Evolutionary conservation across 2,329 filamentous ascomycete genomes (phyloP), one percentile per base, ranked within the genome.

Genomic region (Talaromyces sp.): DNA sequence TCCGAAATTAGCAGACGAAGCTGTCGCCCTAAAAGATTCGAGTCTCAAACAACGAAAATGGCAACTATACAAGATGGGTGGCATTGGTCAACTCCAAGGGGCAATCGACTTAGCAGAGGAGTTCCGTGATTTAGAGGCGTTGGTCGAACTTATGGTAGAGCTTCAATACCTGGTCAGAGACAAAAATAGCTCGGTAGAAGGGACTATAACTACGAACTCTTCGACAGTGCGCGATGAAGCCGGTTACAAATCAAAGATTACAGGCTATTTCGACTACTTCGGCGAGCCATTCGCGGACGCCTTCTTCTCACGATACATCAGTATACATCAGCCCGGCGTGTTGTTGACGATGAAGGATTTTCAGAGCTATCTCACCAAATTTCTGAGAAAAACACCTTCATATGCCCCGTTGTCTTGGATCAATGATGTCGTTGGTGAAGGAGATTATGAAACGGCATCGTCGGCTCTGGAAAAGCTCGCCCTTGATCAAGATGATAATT

Each of bases 351-450:
- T 69, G 89, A 89, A 60, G 79, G 86, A 85, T 57, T 88, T 92
- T 66, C 85, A 85, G 63, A 76, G 83, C 53, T 87, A 85, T 66
- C 82, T 96, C 57, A 96, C 91, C 0, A 80, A 81, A 53, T 99
- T 91, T 66, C 79, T 99, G 50, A 84, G 89, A 41, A 86, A 84
- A 57, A 84, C 86, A 62, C 82, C 85, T 0, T 81, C 86, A 61
- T 84, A 91, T 61, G 86, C 87, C 28, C 90, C 90, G 66, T 80
- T 99, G 45, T 86, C 87, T 51, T 99, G 94, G 94, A 96, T 99
- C 75, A 95, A 99, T 70, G 92, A 97, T 69, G 82, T 97, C 7
- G 80, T 86, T 60, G 81, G 83, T 22, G 89, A 94, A 69, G 81
- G 85, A 59, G 85, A 96, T 65, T 91, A 91, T 62, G 78, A 83